Evolutionary conservation across 2,329 filamentous ascomycete genomes (phyloP), one percentile per base, ranked within the genome.

Genomic region (Microcyclospora pomicola): DNA sequence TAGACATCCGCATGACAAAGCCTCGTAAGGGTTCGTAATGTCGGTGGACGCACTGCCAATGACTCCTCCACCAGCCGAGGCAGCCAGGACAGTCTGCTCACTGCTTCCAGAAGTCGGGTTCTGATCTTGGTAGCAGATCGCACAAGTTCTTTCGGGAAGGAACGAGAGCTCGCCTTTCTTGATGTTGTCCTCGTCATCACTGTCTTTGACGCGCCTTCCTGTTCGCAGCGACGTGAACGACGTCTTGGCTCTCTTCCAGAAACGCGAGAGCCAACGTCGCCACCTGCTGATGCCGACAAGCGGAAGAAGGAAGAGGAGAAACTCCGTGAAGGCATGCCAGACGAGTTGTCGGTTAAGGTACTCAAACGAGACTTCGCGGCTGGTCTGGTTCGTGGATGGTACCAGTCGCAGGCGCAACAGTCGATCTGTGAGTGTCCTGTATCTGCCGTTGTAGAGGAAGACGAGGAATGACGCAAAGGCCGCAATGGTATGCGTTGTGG

Each of bases 261-360:
- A 77, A 44, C 86, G 74, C 14, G 74, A 71, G n/a, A 95, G 67
- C 80, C 88, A 94, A 48, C 87, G 73, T 41, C 85, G 75, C 91
- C 91, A 98, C 47, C 86, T 75, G 53, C 82, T 80, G 49, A 98
- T 88, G 36, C 91, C 91, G 31, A 98, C 82, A n/a, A 98, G 72
- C 0, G 91, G 91, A n/a, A 98, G 70, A 13, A 96, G 73, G 59
- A 96, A 98, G 27, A 98, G 73, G n/a, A 98, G 68, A 52, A 98
- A 98, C 59, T 98, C 91, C 16, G 91, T 98, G 53, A 98, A 94
- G n/a, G 91, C 91, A 62, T 98, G 91, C 91, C 91, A 98, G 29
- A 98, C 91, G 9, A 98, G 75, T 63, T 98, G 91, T 34, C 91
- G 79, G 59, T 98, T 98, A 35, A 96, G 74, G 54, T 95, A 96